A percentile compares a stretch with the other conserved stretches of the same genome.
Evolutionary conservation across 305 asterid species (phyloP).

Genomic region (Euphrasia arctica): DNA sequence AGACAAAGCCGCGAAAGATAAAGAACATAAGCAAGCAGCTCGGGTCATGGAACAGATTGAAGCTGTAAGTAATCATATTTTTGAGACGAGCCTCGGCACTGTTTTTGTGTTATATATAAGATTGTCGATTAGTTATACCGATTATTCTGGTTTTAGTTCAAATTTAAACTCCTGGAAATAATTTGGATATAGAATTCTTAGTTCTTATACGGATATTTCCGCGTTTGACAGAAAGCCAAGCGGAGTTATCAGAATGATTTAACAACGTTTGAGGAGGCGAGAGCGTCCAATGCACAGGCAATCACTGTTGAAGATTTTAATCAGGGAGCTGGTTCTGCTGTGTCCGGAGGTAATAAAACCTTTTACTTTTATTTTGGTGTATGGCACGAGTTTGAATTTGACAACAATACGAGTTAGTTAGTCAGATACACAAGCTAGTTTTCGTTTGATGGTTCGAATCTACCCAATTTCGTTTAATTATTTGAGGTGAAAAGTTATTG

Average conservation of each 20-base stretch:
- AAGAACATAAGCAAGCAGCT: constrained; percentile 67
- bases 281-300: constrained; percentile 60
- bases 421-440: too few species aligned
- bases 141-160: neutral
- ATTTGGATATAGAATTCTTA: too few species aligned
- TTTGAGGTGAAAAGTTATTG: neutral
- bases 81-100: too few species aligned
- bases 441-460: too few species aligned
- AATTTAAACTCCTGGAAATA: neutral
- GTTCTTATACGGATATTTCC: neutral
- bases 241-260: constrained; percentile 92
- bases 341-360: constrained; percentile 64
- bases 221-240: constrained; percentile 69
- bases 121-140: too few species aligned
- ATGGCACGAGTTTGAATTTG: neutral
- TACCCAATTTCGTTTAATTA: neutral
- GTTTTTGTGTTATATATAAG: neutral
- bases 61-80: constrained; percentile 54
- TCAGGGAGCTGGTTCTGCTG: constrained; percentile 38
- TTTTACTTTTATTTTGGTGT: constrained; percentile 11
- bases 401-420: neutral
- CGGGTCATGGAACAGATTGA: constrained; percentile 84
- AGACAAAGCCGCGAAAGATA: constrained; percentile 73
- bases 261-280: constrained; percentile 66
- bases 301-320: constrained; percentile 38